These are phyloP conservation scores for Isochrysis galbana DNA, from an alignment of 78 protist genomes.

Conservation along the genomic window DNA sequence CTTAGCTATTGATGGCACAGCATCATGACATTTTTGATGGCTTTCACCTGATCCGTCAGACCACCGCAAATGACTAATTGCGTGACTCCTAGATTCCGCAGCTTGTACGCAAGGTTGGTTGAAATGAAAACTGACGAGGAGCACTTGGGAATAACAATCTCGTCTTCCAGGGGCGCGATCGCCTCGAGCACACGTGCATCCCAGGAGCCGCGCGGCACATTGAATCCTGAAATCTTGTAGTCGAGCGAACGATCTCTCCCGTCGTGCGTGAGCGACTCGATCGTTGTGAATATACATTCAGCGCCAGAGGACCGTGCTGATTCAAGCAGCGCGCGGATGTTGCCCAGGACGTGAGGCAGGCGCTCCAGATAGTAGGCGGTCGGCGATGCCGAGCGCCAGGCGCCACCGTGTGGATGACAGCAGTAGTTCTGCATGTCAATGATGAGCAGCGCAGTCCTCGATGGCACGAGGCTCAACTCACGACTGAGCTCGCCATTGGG, in stretches of 20 bases:
- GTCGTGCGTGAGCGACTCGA: constrained; percentile 6
- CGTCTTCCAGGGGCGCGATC: not conserved
- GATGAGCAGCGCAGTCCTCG: not conserved
- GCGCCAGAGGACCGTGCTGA: not conserved
- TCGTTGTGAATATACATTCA: not conserved
- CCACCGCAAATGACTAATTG: not conserved
- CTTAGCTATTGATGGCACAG: no score
- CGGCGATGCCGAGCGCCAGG: not conserved
- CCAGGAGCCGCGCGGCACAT: constrained; percentile 14
- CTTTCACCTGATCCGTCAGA: constrained; percentile 22
- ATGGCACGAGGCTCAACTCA: not conserved
- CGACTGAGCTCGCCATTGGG: not conserved
- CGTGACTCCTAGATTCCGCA: not conserved
- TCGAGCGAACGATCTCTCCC: constrained; percentile 7
- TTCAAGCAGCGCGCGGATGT: not conserved
- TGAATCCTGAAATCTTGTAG: constrained; percentile 22
- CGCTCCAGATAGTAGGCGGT: not conserved
- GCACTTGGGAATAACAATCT: constrained; percentile 24
- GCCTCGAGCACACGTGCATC: not conserved
- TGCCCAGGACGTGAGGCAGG: not conserved
- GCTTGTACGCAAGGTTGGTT: not conserved
- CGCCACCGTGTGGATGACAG: not conserved
- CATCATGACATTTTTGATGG: no score
- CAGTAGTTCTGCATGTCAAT: not conserved
- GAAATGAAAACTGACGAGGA: constrained; percentile 5